Conservation (phyloP, 2,329 filamentous ascomycete genomes). For the Claviceps paspali region DNA sequence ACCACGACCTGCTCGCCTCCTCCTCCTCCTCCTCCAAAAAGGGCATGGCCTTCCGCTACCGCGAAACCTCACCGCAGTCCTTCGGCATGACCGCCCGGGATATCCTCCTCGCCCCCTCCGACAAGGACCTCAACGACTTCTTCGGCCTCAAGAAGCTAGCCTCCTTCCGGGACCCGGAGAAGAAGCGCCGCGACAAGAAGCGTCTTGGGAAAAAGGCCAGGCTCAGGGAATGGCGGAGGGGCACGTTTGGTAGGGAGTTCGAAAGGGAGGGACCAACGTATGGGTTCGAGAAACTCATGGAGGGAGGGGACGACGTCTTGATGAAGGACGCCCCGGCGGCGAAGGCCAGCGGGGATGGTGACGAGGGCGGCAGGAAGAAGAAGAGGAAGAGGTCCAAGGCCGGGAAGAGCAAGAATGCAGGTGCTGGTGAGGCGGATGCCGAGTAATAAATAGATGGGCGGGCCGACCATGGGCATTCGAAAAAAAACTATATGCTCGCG, state of each 20-base stretch:
- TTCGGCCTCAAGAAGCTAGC: conserved; percentile 92
- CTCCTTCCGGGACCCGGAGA: conserved; percentile 71
- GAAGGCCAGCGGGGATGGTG: conserved; percentile 6
- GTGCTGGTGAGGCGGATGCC: background rate
- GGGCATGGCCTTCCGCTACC: conserved; percentile 59
- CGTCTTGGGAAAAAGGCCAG: conserved; percentile 83
- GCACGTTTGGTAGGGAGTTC: conserved; percentile 45
- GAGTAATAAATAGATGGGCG: no score
- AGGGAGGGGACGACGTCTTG: conserved; percentile 11
- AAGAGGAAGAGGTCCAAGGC: conserved; percentile 37
- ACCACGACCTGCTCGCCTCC: conserved; percentile 37
- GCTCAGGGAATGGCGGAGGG: conserved; percentile 67
- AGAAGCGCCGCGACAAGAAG: conserved; percentile 83
- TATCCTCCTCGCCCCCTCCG: conserved; percentile 76
- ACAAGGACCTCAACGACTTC: conserved; percentile 75
- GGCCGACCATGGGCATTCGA: no score
- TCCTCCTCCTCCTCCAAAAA: conserved; percentile 23
- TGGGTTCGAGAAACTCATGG: conserved; percentile 32
- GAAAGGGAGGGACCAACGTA: conserved; percentile 41
- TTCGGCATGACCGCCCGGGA: conserved; percentile 84
- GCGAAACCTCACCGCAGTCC: conserved; percentile 77
- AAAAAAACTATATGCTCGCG: no score
- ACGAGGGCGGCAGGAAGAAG: conserved; percentile 24
- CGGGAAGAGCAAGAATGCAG: conserved; percentile 15
- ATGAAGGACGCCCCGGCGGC: background rate